A percentile compares a stretch with the other conserved stretches of the same genome.
Evolutionary conservation across 306 rosid genomes (phyloP).

Genomic region (Cucurbita pepo): DNA sequence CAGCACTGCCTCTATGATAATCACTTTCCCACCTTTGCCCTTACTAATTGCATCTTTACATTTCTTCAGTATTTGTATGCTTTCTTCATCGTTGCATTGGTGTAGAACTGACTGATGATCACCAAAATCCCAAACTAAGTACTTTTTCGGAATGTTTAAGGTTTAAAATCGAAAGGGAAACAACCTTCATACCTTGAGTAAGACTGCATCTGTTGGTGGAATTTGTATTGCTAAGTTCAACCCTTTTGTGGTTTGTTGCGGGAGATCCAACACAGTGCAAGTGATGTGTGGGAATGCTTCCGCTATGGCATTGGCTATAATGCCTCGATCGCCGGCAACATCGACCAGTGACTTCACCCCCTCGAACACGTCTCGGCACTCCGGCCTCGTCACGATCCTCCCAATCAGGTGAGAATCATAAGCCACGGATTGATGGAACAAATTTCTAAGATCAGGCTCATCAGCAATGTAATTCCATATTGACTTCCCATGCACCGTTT

Average conservation of each 20-base stretch:
- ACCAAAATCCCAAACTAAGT: not conserved
- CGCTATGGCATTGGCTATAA: slow-evolving; percentile 20
- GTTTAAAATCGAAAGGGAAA: no score
- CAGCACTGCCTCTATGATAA: slow-evolving; percentile 18
- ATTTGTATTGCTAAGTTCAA: slow-evolving; percentile 1
- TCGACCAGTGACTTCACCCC: slow-evolving; percentile 28
- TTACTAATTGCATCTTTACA: slow-evolving; percentile 14
- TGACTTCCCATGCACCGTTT: not conserved
- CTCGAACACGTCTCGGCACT: slow-evolving; percentile 12
- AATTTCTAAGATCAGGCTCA: not conserved
- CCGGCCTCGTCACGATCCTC: not conserved
- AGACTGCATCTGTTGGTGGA: slow-evolving; percentile 14
- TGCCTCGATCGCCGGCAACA: slow-evolving; percentile 28
- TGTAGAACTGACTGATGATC: slow-evolving; percentile 17
- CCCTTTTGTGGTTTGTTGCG: slow-evolving; percentile 6
- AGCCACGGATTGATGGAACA: slow-evolving; percentile 20
- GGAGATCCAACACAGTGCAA: slow-evolving; percentile 26
- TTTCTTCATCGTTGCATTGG: slow-evolving; percentile 21
- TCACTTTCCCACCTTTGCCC: slow-evolving; percentile 12
- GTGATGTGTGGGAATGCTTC: slow-evolving; percentile 14
- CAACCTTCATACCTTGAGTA: slow-evolving; percentile 10
- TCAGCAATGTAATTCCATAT: not conserved
- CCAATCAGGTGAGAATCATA: slow-evolving; percentile 8
- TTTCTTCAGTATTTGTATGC: slow-evolving; percentile 4
- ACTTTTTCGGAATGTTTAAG: no score